Evolutionary conservation across 2,329 filamentous ascomycete species (phyloP).

Genomic region (Fusarium circinatum): DNA sequence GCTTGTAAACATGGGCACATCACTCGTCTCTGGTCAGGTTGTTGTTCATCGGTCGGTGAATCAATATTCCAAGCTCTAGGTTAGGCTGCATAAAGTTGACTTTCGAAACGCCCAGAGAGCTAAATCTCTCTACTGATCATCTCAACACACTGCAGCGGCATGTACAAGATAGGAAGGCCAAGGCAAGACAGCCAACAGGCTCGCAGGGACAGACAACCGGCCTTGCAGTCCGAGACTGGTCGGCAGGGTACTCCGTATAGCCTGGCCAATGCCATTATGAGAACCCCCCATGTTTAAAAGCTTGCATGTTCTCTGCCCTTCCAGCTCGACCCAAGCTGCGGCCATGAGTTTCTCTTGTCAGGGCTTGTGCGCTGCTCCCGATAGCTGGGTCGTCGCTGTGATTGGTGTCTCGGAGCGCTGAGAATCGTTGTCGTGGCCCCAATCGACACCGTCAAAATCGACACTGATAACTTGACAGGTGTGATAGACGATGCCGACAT

Average conservation of each 20-base stretch:
- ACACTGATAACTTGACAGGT: conserved; percentile 22
- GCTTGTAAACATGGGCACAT: neutral
- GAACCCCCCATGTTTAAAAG: conserved; percentile 1
- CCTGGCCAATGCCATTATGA: conserved; percentile 13
- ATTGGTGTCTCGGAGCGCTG: conserved; percentile 40
- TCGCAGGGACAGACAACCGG: neutral
- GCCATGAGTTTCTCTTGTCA: conserved; percentile 18
- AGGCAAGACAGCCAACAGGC: conserved; percentile 20
- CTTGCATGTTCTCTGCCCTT: conserved; percentile 12
- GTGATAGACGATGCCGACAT: conserved; percentile 30
- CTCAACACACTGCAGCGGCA: neutral
- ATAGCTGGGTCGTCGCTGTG: conserved; percentile 18
- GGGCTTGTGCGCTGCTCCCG: conserved; percentile 5
- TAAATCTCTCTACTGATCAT: neutral
- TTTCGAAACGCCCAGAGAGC: neutral
- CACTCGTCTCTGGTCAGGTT: conserved; percentile 1
- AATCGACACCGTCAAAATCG: conserved; percentile 27
- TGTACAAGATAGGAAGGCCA: conserved; percentile 30
- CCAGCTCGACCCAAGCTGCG: conserved; percentile 23
- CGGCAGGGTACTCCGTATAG: conserved; percentile 18
- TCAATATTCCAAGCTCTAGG: neutral
- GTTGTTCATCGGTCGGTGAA: conserved; percentile 3
- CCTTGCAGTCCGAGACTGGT: conserved; percentile 18
- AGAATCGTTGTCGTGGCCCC: conserved; percentile 42
- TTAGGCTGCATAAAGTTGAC: conserved; percentile 10